Evolutionary conservation across 768 basidiomycete species (phyloP).

Genomic region (Hygrocybe punicea): DNA sequence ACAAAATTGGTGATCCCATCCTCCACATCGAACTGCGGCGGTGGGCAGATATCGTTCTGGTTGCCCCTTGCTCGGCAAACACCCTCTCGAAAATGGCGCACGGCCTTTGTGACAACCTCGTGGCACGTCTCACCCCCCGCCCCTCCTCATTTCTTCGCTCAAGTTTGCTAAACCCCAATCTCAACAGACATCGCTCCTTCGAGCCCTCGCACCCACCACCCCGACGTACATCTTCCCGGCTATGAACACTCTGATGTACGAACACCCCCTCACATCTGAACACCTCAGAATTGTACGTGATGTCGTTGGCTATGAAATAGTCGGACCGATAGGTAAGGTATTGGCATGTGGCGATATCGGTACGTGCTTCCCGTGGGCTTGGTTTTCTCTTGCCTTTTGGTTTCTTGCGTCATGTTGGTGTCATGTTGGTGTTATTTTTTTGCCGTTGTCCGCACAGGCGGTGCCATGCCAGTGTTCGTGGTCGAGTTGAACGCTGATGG

Average conservation of each 20-base stretch:
- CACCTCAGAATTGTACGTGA: slow-evolving; percentile 76
- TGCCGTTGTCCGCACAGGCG: too few relatives aligned
- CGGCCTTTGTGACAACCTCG: slow-evolving; percentile 88
- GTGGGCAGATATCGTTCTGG: slow-evolving; percentile 94
- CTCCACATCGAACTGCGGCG: slow-evolving; percentile 91
- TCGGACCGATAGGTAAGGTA: slow-evolving; percentile 83
- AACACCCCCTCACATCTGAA: slow-evolving; percentile 84
- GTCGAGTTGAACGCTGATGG: neutral
- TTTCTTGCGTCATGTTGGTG: too few relatives aligned
- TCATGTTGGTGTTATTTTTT: too few relatives aligned
- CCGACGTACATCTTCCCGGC: slow-evolving; percentile 92
- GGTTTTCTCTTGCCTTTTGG: too few relatives aligned
- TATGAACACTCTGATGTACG: slow-evolving; percentile 99
- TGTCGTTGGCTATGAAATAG: slow-evolving; percentile 72
- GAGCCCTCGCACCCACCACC: slow-evolving; percentile 23
- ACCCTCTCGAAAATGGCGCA: slow-evolving; percentile 89
- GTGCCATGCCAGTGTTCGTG: too few relatives aligned
- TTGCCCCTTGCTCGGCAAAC: slow-evolving; percentile 97
- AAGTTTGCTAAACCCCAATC: too few relatives aligned
- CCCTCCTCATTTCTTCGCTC: slow-evolving; percentile 57
- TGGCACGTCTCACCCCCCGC: slow-evolving; percentile 41
- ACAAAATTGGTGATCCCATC: slow-evolving; percentile 84
- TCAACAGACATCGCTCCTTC: slow-evolving; percentile 33
- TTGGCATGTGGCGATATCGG: slow-evolving; percentile 93
- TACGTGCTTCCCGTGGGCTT: slow-evolving; percentile 36